Evolutionary conservation across 495 filamentous ascomycete species (phyloP).

Genomic region (Penicillium mononematosum): DNA sequence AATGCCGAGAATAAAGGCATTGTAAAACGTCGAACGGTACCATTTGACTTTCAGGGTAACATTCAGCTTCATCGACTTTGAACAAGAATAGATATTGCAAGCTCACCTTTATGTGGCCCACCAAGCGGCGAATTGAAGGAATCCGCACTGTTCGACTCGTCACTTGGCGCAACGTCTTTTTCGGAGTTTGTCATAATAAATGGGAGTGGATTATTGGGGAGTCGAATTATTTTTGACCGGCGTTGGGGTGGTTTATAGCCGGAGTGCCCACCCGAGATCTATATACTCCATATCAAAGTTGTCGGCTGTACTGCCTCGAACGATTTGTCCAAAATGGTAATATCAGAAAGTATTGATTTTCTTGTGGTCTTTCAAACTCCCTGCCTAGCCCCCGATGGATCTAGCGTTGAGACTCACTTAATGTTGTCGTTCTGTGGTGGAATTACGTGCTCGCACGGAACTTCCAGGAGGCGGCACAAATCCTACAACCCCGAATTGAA

Average conservation of each 20-base stretch:
- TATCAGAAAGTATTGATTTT: constrained; percentile 10
- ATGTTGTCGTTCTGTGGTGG: constrained; percentile 33
- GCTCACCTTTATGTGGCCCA: constrained; percentile 29
- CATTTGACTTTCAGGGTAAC: constrained; percentile 51
- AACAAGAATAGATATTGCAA: background rate
- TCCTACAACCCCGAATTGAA: background rate
- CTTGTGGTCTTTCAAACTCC: background rate
- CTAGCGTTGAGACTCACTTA: background rate
- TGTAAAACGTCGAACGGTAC: constrained; percentile 63
- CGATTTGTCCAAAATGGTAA: constrained; percentile 17
- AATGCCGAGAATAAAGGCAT: constrained; percentile 61
- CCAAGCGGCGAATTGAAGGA: constrained; percentile 6
- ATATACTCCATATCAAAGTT: constrained; percentile 9
- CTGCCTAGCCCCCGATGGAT: constrained; percentile 1
- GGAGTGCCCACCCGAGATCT: constrained; percentile 1
- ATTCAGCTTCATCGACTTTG: background rate
- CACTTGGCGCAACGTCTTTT: constrained; percentile 22
- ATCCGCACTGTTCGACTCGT: constrained; percentile 18
- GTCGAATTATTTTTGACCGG: background rate
- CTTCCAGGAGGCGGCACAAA: constrained; percentile 9
- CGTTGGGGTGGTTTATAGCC: constrained; percentile 1
- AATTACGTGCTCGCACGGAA: constrained; percentile 45
- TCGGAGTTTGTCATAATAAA: constrained; percentile 20
- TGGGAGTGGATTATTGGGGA: too few species aligned
- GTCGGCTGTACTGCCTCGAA: constrained; percentile 6